Evolutionary conservation across 371 early-diverging fungal genomes (phyloP).

Genomic region (Phascolomyces articulosus): DNA sequence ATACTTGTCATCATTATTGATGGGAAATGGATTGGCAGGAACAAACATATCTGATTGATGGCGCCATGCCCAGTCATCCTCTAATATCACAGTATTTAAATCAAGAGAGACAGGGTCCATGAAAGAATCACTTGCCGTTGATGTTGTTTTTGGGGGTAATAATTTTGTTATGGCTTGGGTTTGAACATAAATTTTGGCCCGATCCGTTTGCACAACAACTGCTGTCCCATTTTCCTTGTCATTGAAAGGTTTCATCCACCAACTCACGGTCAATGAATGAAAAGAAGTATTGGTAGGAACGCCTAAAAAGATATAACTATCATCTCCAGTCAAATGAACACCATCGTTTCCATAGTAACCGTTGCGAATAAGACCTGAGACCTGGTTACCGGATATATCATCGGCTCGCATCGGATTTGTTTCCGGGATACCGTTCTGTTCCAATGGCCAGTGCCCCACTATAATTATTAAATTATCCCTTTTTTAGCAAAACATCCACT

Average conservation of each 20-base stretch:
- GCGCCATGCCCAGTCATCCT: slow-evolving; percentile 30
- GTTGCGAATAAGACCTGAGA: slow-evolving; percentile 35
- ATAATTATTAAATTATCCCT: neutral
- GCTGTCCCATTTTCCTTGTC: slow-evolving; percentile 32
- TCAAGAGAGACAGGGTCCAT: slow-evolving; percentile 20
- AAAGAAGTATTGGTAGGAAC: slow-evolving; percentile 31
- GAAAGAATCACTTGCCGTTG: neutral
- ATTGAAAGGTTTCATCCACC: slow-evolving; percentile 46
- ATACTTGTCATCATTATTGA: slow-evolving; percentile 29
- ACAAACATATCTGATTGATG: slow-evolving; percentile 16
- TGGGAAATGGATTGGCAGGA: slow-evolving; percentile 28
- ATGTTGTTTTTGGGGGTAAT: neutral
- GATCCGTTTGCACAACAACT: slow-evolving; percentile 43
- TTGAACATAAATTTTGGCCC: slow-evolving; percentile 37
- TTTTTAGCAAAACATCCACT: too few relatives aligned
- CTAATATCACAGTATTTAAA: slow-evolving; percentile 26
- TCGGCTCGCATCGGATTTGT: slow-evolving; percentile 32
- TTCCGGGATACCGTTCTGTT: slow-evolving; percentile 6
- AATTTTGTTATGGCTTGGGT: slow-evolving; percentile 18
- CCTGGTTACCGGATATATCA: slow-evolving; percentile 43
- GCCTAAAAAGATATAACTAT: slow-evolving; percentile 39
- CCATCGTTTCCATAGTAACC: slow-evolving; percentile 22
- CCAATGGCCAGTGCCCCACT: slow-evolving; percentile 47
- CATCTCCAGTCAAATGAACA: slow-evolving; percentile 33
- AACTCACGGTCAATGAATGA: slow-evolving; percentile 39